phyloP scores from a whole-genome alignment of 495 filamentous ascomycete species.

The Aspergillus sclerotiicarbonarius region DNA sequence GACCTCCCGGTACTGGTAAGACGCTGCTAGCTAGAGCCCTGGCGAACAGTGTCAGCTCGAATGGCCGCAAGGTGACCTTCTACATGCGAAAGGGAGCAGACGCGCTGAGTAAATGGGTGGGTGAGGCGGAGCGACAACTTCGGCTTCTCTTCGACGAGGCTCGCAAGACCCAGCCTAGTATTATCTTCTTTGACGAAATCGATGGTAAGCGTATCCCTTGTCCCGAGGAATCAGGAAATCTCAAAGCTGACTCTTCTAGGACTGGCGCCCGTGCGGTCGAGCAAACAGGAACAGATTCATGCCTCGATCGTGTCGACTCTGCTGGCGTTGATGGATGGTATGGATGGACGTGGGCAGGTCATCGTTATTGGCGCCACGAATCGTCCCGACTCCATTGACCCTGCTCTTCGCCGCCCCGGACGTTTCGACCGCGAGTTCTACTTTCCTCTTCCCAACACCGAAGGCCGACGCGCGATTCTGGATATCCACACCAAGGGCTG shows the following conservation, averaged over 20 bases:
- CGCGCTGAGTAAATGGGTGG: slow-evolving; percentile 97
- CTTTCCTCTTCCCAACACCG: slow-evolving; percentile 82
- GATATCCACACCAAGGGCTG: slow-evolving; percentile 96
- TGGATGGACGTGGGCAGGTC: slow-evolving; percentile 97
- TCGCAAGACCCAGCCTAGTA: slow-evolving; percentile 89
- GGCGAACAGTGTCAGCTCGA: slow-evolving; percentile 73
- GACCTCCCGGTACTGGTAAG: slow-evolving; percentile 96
- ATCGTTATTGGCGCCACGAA: slow-evolving; percentile 98
- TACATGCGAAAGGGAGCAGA: slow-evolving; percentile 99
- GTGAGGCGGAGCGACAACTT: slow-evolving; percentile 93
- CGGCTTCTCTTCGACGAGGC: slow-evolving; percentile 94
- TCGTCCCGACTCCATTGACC: slow-evolving; percentile 95
- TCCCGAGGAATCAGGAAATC: neutral
- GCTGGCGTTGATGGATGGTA: slow-evolving; percentile 96
- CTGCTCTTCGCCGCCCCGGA: slow-evolving; percentile 93
- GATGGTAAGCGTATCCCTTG: slow-evolving; percentile 58
- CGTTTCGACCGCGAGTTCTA: slow-evolving; percentile 98
- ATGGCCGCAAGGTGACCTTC: slow-evolving; percentile 91
- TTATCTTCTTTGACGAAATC: slow-evolving; percentile 99
- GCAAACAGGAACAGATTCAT: slow-evolving; percentile 98
- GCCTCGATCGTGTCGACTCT: slow-evolving; percentile 96
- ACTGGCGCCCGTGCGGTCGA: slow-evolving; percentile 89
- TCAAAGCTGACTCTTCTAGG: slow-evolving; percentile 29
- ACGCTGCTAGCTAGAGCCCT: slow-evolving; percentile 89
- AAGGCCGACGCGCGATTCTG: slow-evolving; percentile 78